A percentile compares a stretch with the other conserved stretches of the same genome.
Evolutionary conservation across 148 eudicot species (phyloP).

Genomic region (Cornus kousa): DNA sequence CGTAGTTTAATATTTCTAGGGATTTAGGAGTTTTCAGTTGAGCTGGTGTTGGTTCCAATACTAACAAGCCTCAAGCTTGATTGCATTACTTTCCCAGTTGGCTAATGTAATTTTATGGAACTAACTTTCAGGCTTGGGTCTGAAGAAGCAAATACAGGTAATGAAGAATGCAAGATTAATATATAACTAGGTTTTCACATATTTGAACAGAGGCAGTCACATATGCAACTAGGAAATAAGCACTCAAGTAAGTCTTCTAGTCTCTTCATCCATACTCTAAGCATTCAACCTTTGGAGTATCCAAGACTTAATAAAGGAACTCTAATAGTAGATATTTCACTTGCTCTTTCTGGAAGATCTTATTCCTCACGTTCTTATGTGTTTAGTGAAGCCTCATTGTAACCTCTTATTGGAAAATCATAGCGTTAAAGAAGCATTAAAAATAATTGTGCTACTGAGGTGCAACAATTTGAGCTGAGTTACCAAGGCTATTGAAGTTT

Average conservation of each 20-base stretch:
- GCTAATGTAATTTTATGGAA: background rate
- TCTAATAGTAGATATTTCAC: background rate
- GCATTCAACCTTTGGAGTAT: background rate
- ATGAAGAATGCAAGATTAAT: background rate
- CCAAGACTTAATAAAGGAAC: background rate
- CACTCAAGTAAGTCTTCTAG: background rate
- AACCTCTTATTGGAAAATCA: background rate
- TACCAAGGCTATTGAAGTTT: background rate
- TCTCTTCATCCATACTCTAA: background rate
- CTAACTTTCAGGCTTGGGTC: background rate
- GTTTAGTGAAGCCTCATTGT: background rate
- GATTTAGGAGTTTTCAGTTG: background rate
- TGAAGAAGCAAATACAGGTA: background rate
- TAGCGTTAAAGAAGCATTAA: background rate
- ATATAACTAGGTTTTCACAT: background rate
- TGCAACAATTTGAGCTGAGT: background rate
- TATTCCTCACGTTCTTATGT: background rate
- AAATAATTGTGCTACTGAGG: background rate
- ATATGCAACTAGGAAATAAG: background rate
- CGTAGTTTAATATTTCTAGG: background rate
- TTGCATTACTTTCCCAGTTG: background rate
- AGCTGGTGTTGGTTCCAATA: slow-evolving; percentile 2
- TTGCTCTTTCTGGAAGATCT: background rate
- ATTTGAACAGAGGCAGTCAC: background rate
- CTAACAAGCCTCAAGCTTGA: background rate